These are phyloP conservation scores for Datisca glomerata DNA, from an alignment of 306 rosid genomes.

Conservation along the genomic window DNA sequence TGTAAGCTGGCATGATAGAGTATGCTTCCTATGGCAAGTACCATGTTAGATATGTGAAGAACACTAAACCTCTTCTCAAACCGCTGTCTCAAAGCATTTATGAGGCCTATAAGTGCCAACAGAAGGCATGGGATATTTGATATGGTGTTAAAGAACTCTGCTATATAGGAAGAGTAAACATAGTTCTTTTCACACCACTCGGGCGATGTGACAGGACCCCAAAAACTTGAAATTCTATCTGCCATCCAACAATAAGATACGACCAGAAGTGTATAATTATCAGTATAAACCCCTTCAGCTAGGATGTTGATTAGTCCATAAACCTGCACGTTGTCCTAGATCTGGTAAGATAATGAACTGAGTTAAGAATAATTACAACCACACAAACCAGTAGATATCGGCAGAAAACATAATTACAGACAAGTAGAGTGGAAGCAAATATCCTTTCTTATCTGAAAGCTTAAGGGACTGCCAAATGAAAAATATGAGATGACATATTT, in stretches of 20 bases:
- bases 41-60: conserved; percentile 79
- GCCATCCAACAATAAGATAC: conserved; percentile 32
- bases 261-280: neutral
- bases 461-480: too few relatives aligned
- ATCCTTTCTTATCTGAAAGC: too few relatives aligned
- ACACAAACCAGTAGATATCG: too few relatives aligned
- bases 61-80: conserved; percentile 94
- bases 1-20: conserved; percentile 85
- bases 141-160: conserved; percentile 49
- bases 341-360: neutral
- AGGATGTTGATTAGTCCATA: neutral
- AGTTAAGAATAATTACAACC: too few relatives aligned
- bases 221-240: conserved; percentile 53
- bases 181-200: conserved; percentile 78
- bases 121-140: conserved; percentile 60
- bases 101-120: conserved; percentile 86
- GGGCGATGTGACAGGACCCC: conserved; percentile 74
- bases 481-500: too few relatives aligned
- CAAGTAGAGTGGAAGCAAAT: too few relatives aligned
- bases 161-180: conserved; percentile 52
- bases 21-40: conserved; percentile 88
- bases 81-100: conserved; percentile 75
- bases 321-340: neutral
- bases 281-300: neutral
- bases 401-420: too few relatives aligned